Evolutionary conservation across 768 basidiomycete genomes (phyloP).

Genomic region (Candolleomyces eurysporus): DNA sequence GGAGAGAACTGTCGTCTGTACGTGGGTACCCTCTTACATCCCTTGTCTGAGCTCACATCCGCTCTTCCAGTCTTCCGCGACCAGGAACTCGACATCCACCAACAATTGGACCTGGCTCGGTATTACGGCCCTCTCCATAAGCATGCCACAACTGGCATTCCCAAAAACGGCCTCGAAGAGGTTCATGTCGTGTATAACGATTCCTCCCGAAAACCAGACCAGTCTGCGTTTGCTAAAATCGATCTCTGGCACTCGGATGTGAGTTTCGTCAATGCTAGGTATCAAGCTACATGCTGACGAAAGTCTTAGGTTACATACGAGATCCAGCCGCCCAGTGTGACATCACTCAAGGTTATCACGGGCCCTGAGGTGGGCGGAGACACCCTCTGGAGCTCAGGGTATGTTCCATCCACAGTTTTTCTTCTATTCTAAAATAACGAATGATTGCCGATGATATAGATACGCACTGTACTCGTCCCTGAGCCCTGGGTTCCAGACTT

Average conservation of each 20-base stretch:
- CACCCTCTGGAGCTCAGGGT: constrained; percentile 81
- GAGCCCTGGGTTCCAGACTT: constrained; percentile 71
- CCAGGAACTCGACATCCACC: constrained; percentile 65
- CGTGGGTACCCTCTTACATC: constrained; percentile 46
- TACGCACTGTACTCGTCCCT: constrained; percentile 84
- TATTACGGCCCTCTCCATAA: constrained; percentile 78
- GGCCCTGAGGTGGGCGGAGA: constrained; percentile 74
- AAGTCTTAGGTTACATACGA: constrained; percentile 64
- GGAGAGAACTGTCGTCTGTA: constrained; percentile 76
- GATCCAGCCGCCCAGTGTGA: constrained; percentile 75
- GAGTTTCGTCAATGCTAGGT: constrained; percentile 6
- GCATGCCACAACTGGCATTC: constrained; percentile 79
- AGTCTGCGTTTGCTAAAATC: constrained; percentile 63
- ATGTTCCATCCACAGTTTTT: constrained; percentile 17
- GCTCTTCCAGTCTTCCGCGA: constrained; percentile 63
- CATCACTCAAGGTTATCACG: constrained; percentile 73
- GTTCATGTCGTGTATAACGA: constrained; percentile 78
- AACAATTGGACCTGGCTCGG: constrained; percentile 70
- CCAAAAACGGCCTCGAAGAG: constrained; percentile 71
- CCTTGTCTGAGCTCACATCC: background rate
- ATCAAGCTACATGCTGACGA: background rate
- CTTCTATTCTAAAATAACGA: background rate
- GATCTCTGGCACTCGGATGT: constrained; percentile 87
- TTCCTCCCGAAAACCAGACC: constrained; percentile 58
- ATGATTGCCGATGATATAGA: constrained; percentile 29